phyloP scores from a whole-genome alignment of 345 rosid genomes.

The Eucalyptus virginea region DNA sequence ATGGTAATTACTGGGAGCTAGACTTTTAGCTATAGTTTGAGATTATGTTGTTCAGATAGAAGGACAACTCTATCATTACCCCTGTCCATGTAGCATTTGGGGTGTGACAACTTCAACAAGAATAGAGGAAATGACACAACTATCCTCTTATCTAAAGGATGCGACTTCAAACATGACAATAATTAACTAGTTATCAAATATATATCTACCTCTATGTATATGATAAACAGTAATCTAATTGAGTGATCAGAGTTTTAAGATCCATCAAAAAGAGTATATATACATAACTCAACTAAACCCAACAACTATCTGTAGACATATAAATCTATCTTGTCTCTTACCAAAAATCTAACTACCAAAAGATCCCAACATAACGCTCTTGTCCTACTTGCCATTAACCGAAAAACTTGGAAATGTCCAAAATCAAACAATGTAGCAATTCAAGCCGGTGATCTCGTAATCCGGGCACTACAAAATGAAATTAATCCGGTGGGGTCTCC shows the following conservation, averaged over 20 bases:
- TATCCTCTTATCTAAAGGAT: neutral
- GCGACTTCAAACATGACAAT: neutral
- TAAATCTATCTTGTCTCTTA: neutral
- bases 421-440: too few relatives aligned
- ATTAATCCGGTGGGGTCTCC: too few relatives aligned
- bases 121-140: too few relatives aligned
- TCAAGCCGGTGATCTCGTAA: neutral
- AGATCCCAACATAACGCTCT: neutral
- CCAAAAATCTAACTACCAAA: neutral
- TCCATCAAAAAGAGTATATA: neutral
- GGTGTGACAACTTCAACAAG: neutral
- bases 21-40: neutral
- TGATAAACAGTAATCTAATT: too few relatives aligned
- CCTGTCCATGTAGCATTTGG: neutral
- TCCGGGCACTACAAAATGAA: neutral
- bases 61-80: neutral
- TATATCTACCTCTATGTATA: too few relatives aligned
- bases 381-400: neutral
- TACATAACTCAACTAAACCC: neutral
- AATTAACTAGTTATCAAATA: neutral
- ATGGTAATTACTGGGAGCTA: neutral
- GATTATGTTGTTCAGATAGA: fast-evolving
- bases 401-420: neutral
- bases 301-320: neutral
- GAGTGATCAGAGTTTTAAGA: too few relatives aligned